Conservation (phyloP, 202 grass and related monocot genomes). For the Miscanthus sacchariflorus region DNA sequence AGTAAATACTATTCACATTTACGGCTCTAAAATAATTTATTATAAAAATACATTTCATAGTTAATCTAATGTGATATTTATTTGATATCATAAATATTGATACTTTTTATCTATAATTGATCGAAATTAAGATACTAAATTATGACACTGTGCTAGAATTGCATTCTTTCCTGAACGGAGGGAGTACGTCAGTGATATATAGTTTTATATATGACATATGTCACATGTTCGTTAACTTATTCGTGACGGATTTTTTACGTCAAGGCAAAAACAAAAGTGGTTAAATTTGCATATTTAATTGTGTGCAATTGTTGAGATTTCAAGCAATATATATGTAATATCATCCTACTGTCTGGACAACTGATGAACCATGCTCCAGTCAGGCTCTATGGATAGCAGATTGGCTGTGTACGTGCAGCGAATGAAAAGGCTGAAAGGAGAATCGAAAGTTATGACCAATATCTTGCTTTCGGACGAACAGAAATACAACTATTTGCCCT, state of each 20-base stretch:
- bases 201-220: too few species aligned
- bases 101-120: too few species aligned
- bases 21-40: too few species aligned
- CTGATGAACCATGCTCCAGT: neutral
- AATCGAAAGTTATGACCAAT: neutral
- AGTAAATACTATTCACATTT: too few species aligned
- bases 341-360: neutral
- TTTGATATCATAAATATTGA: too few species aligned
- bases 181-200: neutral
- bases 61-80: too few species aligned
- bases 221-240: neutral
- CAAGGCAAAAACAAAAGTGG: neutral
- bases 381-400: neutral
- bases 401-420: too few species aligned
- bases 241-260: neutral
- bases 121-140: too few species aligned
- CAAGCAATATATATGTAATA: neutral
- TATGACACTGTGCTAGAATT: too few species aligned
- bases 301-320: neutral
- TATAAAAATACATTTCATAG: too few species aligned
- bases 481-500: neutral
- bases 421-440: neutral
- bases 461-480: neutral
- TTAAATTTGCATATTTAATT: neutral
- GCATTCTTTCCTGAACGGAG: too few species aligned